phyloP scores from a whole-genome alignment of 2,329 filamentous ascomycete species.

The Fusarium bulbicola region DNA sequence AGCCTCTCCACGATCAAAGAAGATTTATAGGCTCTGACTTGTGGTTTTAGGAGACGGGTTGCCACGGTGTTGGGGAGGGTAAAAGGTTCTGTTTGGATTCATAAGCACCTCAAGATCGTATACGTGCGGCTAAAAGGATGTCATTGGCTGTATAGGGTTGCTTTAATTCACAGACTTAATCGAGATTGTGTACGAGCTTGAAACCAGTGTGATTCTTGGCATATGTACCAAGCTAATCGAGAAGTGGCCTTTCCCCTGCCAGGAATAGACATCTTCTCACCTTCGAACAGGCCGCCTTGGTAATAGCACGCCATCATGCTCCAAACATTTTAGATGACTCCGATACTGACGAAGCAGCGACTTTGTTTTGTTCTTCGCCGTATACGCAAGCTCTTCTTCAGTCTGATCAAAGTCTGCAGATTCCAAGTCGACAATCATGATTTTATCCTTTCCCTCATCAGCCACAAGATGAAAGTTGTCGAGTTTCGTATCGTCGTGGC shows the following conservation, averaged over 20 bases:
- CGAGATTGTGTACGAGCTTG: background rate
- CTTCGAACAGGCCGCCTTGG: background rate
- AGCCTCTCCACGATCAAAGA: fast-evolving
- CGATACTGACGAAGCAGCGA: background rate
- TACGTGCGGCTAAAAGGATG: background rate
- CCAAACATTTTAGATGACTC: background rate
- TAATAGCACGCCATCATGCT: background rate
- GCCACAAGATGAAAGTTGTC: background rate
- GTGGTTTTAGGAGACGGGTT: fast-evolving
- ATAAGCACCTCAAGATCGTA: background rate
- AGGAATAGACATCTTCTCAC: background rate
- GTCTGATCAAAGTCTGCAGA: background rate
- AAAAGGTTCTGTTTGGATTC: background rate
- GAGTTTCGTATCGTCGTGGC: background rate
- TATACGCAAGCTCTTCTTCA: background rate
- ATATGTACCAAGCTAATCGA: background rate
- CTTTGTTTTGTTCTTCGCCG: background rate
- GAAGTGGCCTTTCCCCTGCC: fast-evolving
- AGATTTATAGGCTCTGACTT: fast-evolving
- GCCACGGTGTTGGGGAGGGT: fast-evolving
- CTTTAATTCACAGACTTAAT: background rate
- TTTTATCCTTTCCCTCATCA: background rate
- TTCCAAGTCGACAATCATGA: background rate
- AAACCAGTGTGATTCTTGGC: background rate
- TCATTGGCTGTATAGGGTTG: background rate